These are phyloP conservation scores for Chlorociboria aeruginascens DNA, from an alignment of 495 filamentous ascomycete genomes.

Conservation along the genomic window DNA sequence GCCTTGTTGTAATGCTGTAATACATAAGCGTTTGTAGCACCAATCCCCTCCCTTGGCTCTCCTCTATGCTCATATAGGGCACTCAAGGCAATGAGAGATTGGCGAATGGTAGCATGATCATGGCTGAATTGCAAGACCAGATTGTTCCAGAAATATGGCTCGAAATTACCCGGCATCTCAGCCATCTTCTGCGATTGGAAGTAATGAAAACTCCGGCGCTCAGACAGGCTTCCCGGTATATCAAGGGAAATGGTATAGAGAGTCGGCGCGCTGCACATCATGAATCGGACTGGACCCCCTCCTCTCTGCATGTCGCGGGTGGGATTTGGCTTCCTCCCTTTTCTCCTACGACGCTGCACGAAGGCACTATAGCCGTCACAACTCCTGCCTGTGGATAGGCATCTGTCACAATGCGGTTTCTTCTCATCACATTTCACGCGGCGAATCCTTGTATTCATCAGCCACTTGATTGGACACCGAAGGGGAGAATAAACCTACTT, in stretches of 20 bases:
- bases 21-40: no score
- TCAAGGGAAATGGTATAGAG: no score
- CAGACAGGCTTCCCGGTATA: no score
- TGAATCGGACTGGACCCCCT: no score
- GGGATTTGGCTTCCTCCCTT: no score
- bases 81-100: background rate
- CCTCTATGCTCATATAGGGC: no score
- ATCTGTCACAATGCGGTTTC: conserved; percentile 15
- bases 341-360: background rate
- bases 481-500: background rate
- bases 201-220: no score
- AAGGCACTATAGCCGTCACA: background rate
- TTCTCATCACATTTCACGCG: conserved; percentile 15
- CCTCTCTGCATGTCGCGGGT: no score
- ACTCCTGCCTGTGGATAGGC: conserved; percentile 14
- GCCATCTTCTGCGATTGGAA: background rate
- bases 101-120: background rate
- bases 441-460: conserved; percentile 2
- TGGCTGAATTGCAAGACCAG: background rate
- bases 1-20: no score
- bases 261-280: no score
- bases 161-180: background rate
- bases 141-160: background rate
- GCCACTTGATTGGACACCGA: background rate
- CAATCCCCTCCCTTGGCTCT: no score